A percentile compares a stretch with the other conserved stretches of the same genome.
Conservation (phyloP, 1,284 basidiomycete species). For the Phellinidium pouzarii region DNA sequence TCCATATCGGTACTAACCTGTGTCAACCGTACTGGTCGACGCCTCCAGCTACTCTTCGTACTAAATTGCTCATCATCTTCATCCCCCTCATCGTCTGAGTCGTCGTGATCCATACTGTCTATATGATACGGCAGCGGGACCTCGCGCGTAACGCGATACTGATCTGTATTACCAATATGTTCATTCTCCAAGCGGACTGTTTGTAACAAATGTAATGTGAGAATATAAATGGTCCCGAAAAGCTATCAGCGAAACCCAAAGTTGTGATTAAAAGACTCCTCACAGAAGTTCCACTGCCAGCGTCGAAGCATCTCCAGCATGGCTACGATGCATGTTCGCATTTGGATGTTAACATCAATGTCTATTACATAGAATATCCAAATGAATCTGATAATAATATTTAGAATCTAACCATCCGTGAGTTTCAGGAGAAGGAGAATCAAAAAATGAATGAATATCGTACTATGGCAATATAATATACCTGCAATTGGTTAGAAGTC, state of each 20-base stretch:
- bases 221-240: slow-evolving; percentile 11
- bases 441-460: slow-evolving; percentile 5
- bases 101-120: slow-evolving; percentile 33
- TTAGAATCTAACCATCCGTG: slow-evolving; percentile 43
- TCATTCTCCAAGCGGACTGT: slow-evolving; percentile 80
- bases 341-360: slow-evolving; percentile 39
- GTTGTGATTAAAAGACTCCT: slow-evolving; percentile 26
- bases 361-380: slow-evolving; percentile 78
- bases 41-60: slow-evolving; percentile 9
- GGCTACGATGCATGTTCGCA: slow-evolving; percentile 66
- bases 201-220: not conserved
- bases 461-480: slow-evolving; percentile 73
- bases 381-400: slow-evolving; percentile 71
- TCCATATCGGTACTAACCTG: slow-evolving; percentile 11
- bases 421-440: not conserved
- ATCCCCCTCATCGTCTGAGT: slow-evolving; percentile 33
- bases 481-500: slow-evolving; percentile 31
- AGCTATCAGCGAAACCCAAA: slow-evolving; percentile 1
- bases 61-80: slow-evolving; percentile 28
- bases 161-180: slow-evolving; percentile 79
- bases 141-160: slow-evolving; percentile 76
- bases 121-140: slow-evolving; percentile 70
- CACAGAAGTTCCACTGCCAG: slow-evolving; percentile 91
- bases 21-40: slow-evolving; percentile 6
- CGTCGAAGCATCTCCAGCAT: slow-evolving; percentile 76